phyloP scores from a whole-genome alignment of 495 filamentous ascomycete genomes.

The Lepraria neglecta region DNA sequence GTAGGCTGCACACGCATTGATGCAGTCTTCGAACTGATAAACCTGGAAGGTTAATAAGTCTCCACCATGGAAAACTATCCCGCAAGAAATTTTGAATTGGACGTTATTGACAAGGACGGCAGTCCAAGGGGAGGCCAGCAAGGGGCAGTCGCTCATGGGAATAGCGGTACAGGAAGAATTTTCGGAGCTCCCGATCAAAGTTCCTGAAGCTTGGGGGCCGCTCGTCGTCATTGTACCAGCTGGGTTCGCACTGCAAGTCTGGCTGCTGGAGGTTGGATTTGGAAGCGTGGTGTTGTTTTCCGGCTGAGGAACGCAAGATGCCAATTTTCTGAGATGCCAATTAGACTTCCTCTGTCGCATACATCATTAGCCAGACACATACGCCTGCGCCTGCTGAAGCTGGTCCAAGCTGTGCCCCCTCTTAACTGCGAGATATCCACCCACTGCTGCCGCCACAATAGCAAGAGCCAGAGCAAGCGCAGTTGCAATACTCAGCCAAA shows the following conservation, averaged over 20 bases:
- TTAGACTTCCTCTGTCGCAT: neutral
- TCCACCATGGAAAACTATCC: neutral
- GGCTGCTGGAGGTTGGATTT: neutral
- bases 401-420: constrained; percentile 1
- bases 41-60: neutral
- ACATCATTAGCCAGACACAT: neutral
- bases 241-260: neutral
- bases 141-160: neutral
- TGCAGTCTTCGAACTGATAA: constrained; percentile 10
- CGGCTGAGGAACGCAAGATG: neutral
- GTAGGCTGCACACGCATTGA: constrained; percentile 4
- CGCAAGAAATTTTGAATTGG: constrained; percentile 7
- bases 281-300: neutral
- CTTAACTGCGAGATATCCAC: neutral
- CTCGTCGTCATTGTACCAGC: neutral
- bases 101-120: neutral
- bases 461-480: constrained; percentile 4
- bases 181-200: neutral
- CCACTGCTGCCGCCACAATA: constrained; percentile 1
- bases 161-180: neutral
- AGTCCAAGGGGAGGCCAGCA: neutral
- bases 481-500: neutral
- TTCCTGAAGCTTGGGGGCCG: neutral
- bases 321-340: neutral
- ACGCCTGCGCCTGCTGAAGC: neutral